Evolutionary conservation across 2,329 filamentous ascomycete species (phyloP), one percentile per base, ranked within the genome.

Genomic region (Phyllosticta citribraziliensis): DNA sequence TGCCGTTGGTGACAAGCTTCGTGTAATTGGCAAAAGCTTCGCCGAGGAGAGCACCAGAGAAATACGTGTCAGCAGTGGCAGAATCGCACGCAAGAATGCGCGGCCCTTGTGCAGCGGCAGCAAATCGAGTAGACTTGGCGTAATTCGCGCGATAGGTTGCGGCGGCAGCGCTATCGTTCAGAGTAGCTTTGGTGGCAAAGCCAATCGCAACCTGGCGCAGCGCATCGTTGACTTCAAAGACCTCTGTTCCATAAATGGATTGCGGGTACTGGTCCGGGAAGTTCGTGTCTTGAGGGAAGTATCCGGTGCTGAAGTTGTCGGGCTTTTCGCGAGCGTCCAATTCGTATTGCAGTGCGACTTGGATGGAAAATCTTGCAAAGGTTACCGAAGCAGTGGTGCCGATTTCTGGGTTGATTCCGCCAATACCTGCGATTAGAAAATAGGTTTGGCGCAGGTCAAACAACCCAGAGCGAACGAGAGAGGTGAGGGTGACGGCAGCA

Each of bases 301-400:
- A 91, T 5, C 87, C 87, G 0, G 86, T 88, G 0, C 80, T 75
- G 73, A 81, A 89, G 70, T 85, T 85, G 1, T 69, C 68, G 0
- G 87, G 85, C 35, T 89, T 82, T 63, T 89, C 87, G 35, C 88
- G 82, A 1, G 82, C 75, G 66, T 91, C 88, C 63, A 91, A 83
- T 72, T 91, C 88, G 65, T 90, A 88, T 71, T 91, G 88, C 58
- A 91, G 76, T 0, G 85, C 87, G 2, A 90, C 87, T 69, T 91
- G 88, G 5, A 91, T 80, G 0, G 87, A 83, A 68, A 85, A 92
- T 22, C 83, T 81, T 47, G 85, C 82, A 59, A 92, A 83, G 1
- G 86, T 85, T 0, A 89, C 87, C 51, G 82, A 81, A 53, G 82
- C 84, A 4, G 88, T 78, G 0, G 88, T 89, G 22, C 80, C 84